Evolutionary conservation across 177 flowering plant genomes (phyloP).

Genomic region (Vitis hybrid): DNA sequence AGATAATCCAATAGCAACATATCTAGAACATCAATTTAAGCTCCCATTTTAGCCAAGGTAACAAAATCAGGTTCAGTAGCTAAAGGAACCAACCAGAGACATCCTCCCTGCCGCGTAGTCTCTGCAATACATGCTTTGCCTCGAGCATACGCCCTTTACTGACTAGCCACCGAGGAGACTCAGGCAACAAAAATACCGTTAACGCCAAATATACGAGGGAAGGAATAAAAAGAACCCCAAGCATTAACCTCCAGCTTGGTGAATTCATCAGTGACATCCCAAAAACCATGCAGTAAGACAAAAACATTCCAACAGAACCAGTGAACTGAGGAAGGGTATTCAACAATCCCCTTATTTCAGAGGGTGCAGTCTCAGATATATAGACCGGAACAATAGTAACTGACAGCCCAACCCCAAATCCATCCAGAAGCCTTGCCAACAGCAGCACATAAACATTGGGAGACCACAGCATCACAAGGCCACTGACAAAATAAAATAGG

Average conservation of each 20-base stretch:
- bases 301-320: constrained; percentile 45
- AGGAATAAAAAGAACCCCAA: constrained; percentile 44
- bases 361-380: constrained; percentile 47
- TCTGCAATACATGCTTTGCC: constrained; percentile 40
- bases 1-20: too few species aligned
- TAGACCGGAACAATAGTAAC: constrained; percentile 44
- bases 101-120: constrained; percentile 43
- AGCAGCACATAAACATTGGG: constrained; percentile 43
- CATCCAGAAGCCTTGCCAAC: constrained; percentile 43
- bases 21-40: too few species aligned
- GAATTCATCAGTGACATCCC: constrained; percentile 34
- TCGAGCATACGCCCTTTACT: constrained; percentile 47
- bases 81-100: constrained; percentile 35
- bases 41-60: too few species aligned
- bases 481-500: constrained; percentile 34
- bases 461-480: constrained; percentile 46
- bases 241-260: constrained; percentile 51
- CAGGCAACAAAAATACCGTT: constrained; percentile 37
- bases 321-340: constrained; percentile 50
- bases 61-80: too few species aligned
- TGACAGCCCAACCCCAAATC: constrained; percentile 44
- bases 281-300: constrained; percentile 47
- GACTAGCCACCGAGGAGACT: constrained; percentile 54
- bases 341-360: constrained; percentile 43
- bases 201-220: constrained; percentile 31